Evolutionary conservation across 2,329 filamentous ascomycete genomes (phyloP).

Genomic region (Fusarium tuaranense): DNA sequence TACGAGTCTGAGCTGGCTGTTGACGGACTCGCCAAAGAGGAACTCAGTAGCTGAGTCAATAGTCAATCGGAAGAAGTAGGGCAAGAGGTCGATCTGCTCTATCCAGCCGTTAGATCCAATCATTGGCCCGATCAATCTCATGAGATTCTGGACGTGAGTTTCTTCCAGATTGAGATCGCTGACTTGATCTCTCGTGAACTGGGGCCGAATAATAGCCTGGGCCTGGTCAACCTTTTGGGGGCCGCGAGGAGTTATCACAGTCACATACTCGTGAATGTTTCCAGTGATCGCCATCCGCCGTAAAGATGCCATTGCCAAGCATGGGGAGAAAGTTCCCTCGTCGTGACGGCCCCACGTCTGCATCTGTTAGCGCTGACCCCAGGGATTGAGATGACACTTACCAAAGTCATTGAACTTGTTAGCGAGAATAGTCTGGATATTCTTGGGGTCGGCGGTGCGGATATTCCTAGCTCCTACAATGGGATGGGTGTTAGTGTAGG

Average conservation of each 20-base stretch:
- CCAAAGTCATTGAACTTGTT: slow-evolving; percentile 12
- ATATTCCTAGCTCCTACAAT: background rate
- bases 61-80: background rate
- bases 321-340: background rate
- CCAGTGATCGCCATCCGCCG: slow-evolving; percentile 6
- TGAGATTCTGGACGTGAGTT: background rate
- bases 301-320: slow-evolving; percentile 3
- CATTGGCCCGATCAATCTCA: background rate
- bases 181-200: slow-evolving; percentile 4
- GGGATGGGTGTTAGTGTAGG: background rate
- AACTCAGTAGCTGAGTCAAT: slow-evolving; percentile 10
- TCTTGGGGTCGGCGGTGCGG: slow-evolving; percentile 1
- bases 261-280: background rate
- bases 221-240: background rate
- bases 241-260: background rate
- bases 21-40: slow-evolving; percentile 6
- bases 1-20: background rate
- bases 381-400: background rate
- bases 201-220: background rate
- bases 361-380: background rate
- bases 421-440: slow-evolving; percentile 7
- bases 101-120: background rate
- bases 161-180: background rate
- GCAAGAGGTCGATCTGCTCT: slow-evolving; percentile 1
- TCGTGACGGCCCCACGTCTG: background rate